These are phyloP conservation scores for Metroxylon sagu DNA, from an alignment of 176 grass and related monocot genomes.

Conservation along the genomic window DNA sequence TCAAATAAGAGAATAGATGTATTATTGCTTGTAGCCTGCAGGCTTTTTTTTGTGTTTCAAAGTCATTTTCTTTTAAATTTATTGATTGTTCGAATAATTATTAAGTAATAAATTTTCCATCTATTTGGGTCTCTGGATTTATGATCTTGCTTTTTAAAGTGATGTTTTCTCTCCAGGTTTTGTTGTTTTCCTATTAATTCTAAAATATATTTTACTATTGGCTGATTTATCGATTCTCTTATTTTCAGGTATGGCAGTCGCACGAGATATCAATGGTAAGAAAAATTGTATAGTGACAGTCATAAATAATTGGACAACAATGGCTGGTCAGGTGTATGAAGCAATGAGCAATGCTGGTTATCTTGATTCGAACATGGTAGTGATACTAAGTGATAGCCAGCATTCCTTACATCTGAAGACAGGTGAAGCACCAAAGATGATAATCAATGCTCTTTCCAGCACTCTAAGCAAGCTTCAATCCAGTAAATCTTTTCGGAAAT, in stretches of 20 bases:
- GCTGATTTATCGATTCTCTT: neutral
- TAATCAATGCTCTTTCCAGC: constrained; percentile 59
- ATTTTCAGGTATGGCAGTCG: constrained; percentile 61
- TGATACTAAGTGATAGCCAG: constrained; percentile 65
- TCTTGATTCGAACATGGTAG: constrained; percentile 77
- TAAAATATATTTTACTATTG: no score
- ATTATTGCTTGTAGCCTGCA: no score
- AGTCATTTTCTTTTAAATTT: no score
- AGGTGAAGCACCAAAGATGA: constrained; percentile 34
- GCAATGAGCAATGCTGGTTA: constrained; percentile 72
- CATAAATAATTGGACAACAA: constrained; percentile 76
- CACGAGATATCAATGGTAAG: constrained; percentile 64
- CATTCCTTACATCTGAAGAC: constrained; percentile 49
- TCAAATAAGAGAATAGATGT: no score
- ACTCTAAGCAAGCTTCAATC: constrained; percentile 70
- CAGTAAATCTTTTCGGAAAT: constrained; percentile 63
- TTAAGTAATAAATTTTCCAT: no score
- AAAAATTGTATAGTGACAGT: constrained; percentile 58
- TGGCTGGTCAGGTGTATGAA: constrained; percentile 74
- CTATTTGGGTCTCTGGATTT: no score
- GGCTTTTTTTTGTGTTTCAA: no score
- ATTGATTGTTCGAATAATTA: no score
- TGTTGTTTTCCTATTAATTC: no score
- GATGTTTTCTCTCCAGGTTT: no score
- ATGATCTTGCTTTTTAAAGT: no score